Percentiles rank a stretch among this genome's conserved stretches.
These are phyloP conservation scores for Botrytis sinoallii DNA, from an alignment of 2,329 filamentous ascomycete species.

Conservation along the genomic window DNA sequence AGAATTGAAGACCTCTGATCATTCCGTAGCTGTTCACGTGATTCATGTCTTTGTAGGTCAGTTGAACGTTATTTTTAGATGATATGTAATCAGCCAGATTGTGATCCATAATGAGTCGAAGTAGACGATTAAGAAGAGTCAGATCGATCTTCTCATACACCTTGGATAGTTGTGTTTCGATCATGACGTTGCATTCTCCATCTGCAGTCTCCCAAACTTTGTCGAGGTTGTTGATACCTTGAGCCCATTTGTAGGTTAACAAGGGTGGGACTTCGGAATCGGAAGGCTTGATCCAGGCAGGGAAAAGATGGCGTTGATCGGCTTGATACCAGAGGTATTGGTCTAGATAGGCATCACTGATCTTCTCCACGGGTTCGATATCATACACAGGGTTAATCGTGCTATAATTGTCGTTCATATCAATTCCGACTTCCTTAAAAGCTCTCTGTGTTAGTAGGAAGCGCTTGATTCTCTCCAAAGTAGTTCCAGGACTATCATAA, in stretches of 20 bases:
- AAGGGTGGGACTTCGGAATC: conserved; percentile 96
- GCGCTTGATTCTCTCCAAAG: conserved; percentile 91
- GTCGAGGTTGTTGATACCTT: conserved; percentile 96
- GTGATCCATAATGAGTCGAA: conserved; percentile 98
- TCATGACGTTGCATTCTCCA: conserved; percentile 97
- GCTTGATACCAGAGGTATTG: conserved; percentile 99
- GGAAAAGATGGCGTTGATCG: conserved; percentile 94
- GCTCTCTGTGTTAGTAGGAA: conserved; percentile 95
- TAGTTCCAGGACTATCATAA: conserved; percentile 96
- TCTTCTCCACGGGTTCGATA: conserved; percentile 98
- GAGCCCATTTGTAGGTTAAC: conserved; percentile 97
- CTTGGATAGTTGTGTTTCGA: conserved; percentile 97
- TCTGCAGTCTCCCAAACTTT: conserved; percentile 93
- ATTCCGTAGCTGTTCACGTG: conserved; percentile 98
- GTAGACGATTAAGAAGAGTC: conserved; percentile 86
- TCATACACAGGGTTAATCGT: conserved; percentile 99
- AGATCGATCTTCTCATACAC: conserved; percentile 99
- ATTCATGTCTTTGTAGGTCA: conserved; percentile 99
- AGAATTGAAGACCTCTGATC: conserved; percentile 97
- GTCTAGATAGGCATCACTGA: conserved; percentile 96
- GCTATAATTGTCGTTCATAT: conserved; percentile 99
- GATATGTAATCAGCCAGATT: conserved; percentile 99
- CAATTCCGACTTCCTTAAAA: conserved; percentile 98
- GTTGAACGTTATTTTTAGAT: conserved; percentile 97
- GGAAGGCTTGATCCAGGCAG: conserved; percentile 98